A percentile compares a stretch with the other conserved stretches of the same genome.
Evolutionary conservation across 1,284 basidiomycete genomes (phyloP).

Genomic region (Apiotrichum sp.): DNA sequence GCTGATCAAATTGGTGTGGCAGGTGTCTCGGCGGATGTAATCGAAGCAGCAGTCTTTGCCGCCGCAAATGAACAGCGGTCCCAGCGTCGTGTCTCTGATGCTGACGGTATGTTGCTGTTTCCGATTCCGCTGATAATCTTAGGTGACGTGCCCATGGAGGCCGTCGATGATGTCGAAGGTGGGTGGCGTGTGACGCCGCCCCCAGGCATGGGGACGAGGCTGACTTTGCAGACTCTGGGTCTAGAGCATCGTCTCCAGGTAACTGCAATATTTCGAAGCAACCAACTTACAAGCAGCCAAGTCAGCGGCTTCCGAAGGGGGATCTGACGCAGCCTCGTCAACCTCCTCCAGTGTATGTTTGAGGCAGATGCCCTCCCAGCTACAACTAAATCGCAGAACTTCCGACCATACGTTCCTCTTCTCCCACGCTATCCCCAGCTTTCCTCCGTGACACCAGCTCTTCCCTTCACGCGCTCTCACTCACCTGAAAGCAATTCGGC

Average conservation of each 20-base stretch:
- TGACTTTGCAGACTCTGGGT: neutral
- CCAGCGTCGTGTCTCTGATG: neutral
- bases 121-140: neutral
- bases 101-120: neutral
- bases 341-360: neutral
- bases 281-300: neutral
- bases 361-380: neutral
- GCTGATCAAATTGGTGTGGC: slow-evolving; percentile 5
- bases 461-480: neutral
- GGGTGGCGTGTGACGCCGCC: slow-evolving; percentile 3
- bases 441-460: neutral
- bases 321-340: neutral
- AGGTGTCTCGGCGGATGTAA: slow-evolving; percentile 3
- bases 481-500: neutral
- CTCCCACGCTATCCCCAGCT: slow-evolving; percentile 36
- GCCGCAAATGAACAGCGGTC: slow-evolving; percentile 3
- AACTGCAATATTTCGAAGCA: neutral
- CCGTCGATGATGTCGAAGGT: neutral
- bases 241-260: neutral
- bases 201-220: neutral
- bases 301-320: neutral
- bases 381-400: slow-evolving; percentile 8
- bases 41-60: slow-evolving; percentile 8
- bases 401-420: slow-evolving; percentile 25
- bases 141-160: slow-evolving; percentile 5